phyloP scores from a whole-genome alignment of 345 rosid genomes.

The Camelina hispida region DNA sequence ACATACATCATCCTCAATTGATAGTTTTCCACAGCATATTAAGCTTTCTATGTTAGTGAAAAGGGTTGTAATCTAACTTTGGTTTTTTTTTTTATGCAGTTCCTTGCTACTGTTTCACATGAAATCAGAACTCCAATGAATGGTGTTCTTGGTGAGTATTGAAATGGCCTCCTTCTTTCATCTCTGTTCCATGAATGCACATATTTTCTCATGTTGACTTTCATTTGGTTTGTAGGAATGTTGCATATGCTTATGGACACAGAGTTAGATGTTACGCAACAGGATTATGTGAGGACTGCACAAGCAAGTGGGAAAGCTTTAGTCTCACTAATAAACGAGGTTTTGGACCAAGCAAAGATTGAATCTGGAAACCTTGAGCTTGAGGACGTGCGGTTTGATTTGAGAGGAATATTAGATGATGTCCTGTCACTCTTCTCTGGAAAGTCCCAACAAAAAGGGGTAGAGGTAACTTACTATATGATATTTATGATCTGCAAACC shows the following conservation, averaged over 20 bases:
- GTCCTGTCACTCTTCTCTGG: conserved; percentile 94
- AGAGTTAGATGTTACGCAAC: conserved; percentile 85
- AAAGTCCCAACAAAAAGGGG: conserved; percentile 83
- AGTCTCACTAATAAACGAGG: conserved; percentile 88
- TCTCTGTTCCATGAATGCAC: neutral
- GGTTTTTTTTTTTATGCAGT: conserved; percentile 64
- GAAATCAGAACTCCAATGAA: conserved; percentile 99
- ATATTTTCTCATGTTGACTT: conserved; percentile 34
- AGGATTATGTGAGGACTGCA: conserved; percentile 89
- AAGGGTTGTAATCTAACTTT: conserved; percentile 31
- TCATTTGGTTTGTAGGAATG: conserved; percentile 68
- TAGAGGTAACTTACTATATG: conserved; percentile 67
- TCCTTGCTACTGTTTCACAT: conserved; percentile 98
- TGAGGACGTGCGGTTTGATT: conserved; percentile 82
- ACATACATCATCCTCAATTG: conserved; percentile 24
- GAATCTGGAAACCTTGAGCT: conserved; percentile 98
- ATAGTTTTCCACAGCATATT: conserved; percentile 19
- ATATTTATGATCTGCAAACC: conserved; percentile 30
- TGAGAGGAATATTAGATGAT: conserved; percentile 82
- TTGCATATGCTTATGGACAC: conserved; percentile 91
- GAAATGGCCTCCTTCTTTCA: conserved; percentile 2
- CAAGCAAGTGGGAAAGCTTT: conserved; percentile 94
- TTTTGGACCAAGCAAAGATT: conserved; percentile 92
- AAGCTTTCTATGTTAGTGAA: conserved; percentile 9
- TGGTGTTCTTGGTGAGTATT: conserved; percentile 90